Evolutionary conservation across 2,329 filamentous ascomycete genomes (phyloP).

Genomic region (Aureobasidium namibiae): DNA sequence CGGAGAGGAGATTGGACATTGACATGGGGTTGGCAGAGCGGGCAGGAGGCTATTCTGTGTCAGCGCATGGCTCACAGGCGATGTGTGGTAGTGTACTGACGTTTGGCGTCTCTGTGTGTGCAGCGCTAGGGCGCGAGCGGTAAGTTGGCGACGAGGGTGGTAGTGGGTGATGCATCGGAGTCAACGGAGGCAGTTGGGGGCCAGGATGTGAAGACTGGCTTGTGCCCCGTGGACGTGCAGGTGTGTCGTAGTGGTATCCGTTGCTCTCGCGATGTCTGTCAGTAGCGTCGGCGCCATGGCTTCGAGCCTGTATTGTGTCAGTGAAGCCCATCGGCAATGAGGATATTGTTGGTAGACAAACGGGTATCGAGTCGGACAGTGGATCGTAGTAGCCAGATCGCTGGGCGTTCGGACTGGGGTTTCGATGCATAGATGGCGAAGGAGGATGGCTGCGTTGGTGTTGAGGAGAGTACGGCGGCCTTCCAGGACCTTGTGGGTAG

Average conservation of each 20-base stretch:
- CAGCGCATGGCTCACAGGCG: background rate
- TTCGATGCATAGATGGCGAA: slow-evolving; percentile 29
- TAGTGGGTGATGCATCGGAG: slow-evolving; percentile 3
- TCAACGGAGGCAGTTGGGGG: slow-evolving; percentile 2
- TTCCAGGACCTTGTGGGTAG: background rate
- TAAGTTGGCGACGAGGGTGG: slow-evolving; percentile 10
- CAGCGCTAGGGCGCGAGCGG: background rate
- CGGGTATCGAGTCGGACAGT: slow-evolving; percentile 34
- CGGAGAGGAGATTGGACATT: slow-evolving; percentile 88
- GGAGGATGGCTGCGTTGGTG: slow-evolving; percentile 27
- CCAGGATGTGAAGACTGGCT: slow-evolving; percentile 12
- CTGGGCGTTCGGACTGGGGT: slow-evolving; percentile 22
- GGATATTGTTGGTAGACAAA: background rate
- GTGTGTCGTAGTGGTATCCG: slow-evolving; percentile 13
- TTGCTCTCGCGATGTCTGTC: slow-evolving; percentile 11
- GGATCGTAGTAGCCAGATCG: slow-evolving; percentile 43
- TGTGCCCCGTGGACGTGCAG: background rate
- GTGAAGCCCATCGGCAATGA: background rate
- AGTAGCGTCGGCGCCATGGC: slow-evolving; percentile 17
- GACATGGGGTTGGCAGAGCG: slow-evolving; percentile 85
- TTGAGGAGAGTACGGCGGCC: slow-evolving; percentile 22
- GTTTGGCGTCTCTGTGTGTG: slow-evolving; percentile 1
- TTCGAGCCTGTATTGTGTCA: slow-evolving; percentile 14
- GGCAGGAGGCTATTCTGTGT: slow-evolving; percentile 18
- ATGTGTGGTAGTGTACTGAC: background rate